Percentiles rank a stretch among this genome's conserved stretches.
phyloP scores from a whole-genome alignment of 176 grass and related monocot genomes.

The Microstegium vimineum region DNA sequence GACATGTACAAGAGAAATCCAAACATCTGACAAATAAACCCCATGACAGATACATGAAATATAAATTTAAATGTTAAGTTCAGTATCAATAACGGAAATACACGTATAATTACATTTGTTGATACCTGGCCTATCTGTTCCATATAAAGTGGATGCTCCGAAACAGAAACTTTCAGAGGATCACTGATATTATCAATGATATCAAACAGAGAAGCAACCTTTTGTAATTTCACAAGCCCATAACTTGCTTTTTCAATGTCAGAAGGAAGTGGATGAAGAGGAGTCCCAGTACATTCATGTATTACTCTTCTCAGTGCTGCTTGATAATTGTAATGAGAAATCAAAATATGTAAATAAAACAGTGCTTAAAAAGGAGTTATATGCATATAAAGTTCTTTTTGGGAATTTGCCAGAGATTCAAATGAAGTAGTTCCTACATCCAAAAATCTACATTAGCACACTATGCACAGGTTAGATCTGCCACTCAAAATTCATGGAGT shows the following conservation, averaged over 20 bases:
- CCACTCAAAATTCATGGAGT: background rate
- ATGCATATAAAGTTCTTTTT: background rate
- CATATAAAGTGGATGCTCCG: conserved; percentile 75
- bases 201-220: conserved; percentile 62
- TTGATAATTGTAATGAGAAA: conserved; percentile 23
- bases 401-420: background rate
- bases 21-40: conserved; percentile 69
- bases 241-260: conserved; percentile 58
- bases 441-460: background rate
- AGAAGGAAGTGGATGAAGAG: conserved; percentile 60
- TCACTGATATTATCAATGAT: conserved; percentile 47
- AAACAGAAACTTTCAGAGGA: conserved; percentile 47
- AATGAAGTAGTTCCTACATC: background rate
- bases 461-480: background rate
- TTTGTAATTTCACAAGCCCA: conserved; percentile 60
- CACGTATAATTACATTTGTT: background rate
- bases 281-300: conserved; percentile 48
- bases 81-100: background rate
- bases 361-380: background rate
- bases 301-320: conserved; percentile 87
- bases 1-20: too few species aligned
- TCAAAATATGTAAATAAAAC: conserved; percentile 15
- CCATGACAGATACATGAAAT: background rate
- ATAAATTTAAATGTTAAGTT: conserved; percentile 9
- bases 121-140: conserved; percentile 73